Conservation (phyloP, 75 land plant species). For the Cupressus sempervirens region DNA sequence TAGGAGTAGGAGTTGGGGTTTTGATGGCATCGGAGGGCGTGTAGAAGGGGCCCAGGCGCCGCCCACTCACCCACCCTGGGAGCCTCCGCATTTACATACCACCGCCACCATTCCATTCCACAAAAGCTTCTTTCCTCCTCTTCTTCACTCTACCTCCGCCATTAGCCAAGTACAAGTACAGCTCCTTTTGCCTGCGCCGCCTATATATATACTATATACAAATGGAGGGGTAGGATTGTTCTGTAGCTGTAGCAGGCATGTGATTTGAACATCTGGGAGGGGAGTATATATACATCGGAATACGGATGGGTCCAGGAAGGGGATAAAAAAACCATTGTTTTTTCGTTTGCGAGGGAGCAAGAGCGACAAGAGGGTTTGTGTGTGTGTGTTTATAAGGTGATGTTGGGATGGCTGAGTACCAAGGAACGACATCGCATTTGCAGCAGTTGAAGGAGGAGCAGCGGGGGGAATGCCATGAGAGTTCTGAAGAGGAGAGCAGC, state of each 20-base stretch:
- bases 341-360: background rate
- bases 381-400: constrained; percentile 1
- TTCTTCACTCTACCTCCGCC: background rate
- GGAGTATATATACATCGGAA: background rate
- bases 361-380: background rate
- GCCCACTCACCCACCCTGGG: background rate
- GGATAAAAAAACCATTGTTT: background rate
- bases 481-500: constrained; percentile 8
- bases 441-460: background rate
- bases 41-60: background rate
- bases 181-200: background rate
- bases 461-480: constrained; percentile 6
- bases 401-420: constrained; percentile 5
- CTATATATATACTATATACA: background rate
- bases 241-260: background rate
- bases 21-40: background rate
- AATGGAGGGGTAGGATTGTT: background rate
- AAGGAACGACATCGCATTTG: background rate
- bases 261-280: background rate
- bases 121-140: background rate
- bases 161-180: background rate
- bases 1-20: background rate
- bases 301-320: constrained; percentile 5
- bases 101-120: background rate
- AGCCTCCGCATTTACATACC: too few relatives aligned